A percentile compares a stretch with the other conserved stretches of the same genome.
These are phyloP conservation scores for Endocladia muricata DNA, from an alignment of 31 red algal species.

Conservation along the genomic window DNA sequence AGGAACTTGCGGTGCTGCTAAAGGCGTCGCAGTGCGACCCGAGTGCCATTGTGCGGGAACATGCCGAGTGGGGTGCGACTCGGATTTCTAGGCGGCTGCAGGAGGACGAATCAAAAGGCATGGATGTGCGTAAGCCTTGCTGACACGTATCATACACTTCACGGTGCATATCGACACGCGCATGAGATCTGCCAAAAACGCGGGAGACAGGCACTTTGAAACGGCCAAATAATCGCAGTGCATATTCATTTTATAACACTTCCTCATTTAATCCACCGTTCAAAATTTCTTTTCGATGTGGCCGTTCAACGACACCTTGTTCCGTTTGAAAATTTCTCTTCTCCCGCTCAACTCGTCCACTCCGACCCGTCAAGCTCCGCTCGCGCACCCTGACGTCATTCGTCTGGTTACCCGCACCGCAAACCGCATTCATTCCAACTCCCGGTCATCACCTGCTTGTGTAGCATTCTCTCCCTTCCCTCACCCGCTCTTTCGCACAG, in stretches of 20 bases:
- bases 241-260: too few relatives aligned
- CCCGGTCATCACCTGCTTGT: neutral
- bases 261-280: too few relatives aligned
- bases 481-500: neutral
- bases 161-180: too few relatives aligned
- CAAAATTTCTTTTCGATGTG: too few relatives aligned
- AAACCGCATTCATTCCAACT: neutral
- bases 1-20: constrained; percentile 26
- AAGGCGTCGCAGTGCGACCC: neutral
- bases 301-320: too few relatives aligned
- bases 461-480: neutral
- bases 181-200: too few relatives aligned
- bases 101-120: too few relatives aligned
- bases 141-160: too few relatives aligned
- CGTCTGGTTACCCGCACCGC: neutral
- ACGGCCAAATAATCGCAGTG: too few relatives aligned
- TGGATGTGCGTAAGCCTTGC: too few relatives aligned
- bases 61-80: constrained; percentile 67
- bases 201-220: too few relatives aligned
- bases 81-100: too few relatives aligned
- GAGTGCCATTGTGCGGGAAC: constrained; percentile 48
- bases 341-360: neutral
- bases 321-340: constrained; percentile 3
- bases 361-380: neutral
- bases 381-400: neutral